phyloP scores from a whole-genome alignment of 768 basidiomycete species.

The Lyophyllum semitale region DNA sequence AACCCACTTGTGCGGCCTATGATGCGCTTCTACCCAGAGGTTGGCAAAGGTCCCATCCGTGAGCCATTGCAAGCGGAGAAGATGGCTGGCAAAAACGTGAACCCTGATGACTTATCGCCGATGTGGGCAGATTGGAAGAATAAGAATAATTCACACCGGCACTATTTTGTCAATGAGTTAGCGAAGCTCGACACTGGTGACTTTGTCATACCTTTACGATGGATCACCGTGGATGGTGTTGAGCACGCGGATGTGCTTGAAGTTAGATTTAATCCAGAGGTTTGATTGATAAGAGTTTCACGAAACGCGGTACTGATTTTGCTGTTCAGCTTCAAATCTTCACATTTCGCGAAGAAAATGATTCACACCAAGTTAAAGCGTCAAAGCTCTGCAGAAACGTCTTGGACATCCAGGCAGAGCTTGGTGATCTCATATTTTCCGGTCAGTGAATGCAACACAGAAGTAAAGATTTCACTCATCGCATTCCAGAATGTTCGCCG shows the following conservation, averaged over 20 bases:
- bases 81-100: slow-evolving; percentile 19
- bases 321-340: too few species aligned
- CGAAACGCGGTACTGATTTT: neutral
- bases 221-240: slow-evolving; percentile 16
- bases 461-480: too few species aligned
- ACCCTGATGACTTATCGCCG: slow-evolving; percentile 15
- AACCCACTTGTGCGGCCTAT: slow-evolving; percentile 24
- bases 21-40: slow-evolving; percentile 28
- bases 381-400: too few species aligned
- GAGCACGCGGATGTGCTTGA: slow-evolving; percentile 5
- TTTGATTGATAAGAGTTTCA: too few species aligned
- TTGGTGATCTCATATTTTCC: too few species aligned
- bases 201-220: slow-evolving; percentile 19
- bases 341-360: too few species aligned
- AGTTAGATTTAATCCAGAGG: neutral
- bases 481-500: neutral
- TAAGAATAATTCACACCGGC: neutral
- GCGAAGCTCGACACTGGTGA: slow-evolving; percentile 10
- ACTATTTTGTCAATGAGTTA: slow-evolving; percentile 25
- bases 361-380: too few species aligned
- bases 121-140: slow-evolving; percentile 30
- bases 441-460: too few species aligned
- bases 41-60: slow-evolving; percentile 11
- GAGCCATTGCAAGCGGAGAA: slow-evolving; percentile 31
- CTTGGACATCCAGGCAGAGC: too few species aligned